A percentile compares a stretch with the other conserved stretches of the same genome.
Evolutionary conservation across 2,329 filamentous ascomycete genomes (phyloP).

Genomic region (Trichoderma pleuroti): DNA sequence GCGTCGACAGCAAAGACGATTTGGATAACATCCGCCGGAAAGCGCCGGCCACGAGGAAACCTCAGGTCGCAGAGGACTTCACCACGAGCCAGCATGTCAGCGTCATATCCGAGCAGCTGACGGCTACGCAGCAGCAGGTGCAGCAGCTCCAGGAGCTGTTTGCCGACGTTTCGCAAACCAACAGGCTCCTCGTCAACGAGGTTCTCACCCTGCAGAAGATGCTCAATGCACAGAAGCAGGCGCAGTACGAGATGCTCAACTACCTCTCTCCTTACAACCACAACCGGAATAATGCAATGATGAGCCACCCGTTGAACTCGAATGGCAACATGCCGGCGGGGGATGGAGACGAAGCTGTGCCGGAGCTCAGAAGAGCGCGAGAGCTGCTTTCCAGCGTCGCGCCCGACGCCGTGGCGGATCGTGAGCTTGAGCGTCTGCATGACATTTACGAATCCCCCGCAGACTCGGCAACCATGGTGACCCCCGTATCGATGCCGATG

Average conservation of each 20-base stretch:
- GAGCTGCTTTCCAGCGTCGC: conserved; percentile 53
- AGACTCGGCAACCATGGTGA: conserved; percentile 46
- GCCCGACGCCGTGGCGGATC: conserved; percentile 50
- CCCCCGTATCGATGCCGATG: conserved; percentile 43
- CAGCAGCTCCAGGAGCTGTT: conserved; percentile 83
- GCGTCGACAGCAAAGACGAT: conserved; percentile 91
- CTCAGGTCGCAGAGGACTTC: conserved; percentile 63
- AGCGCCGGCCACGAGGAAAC: conserved; percentile 84
- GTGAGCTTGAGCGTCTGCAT: conserved; percentile 54
- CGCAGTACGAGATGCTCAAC: conserved; percentile 55
- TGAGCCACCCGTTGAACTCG: conserved; percentile 32
- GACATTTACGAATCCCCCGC: conserved; percentile 52
- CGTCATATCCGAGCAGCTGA: conserved; percentile 80
- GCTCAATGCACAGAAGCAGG: conserved; percentile 55
- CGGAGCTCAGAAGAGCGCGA: conserved; percentile 53
- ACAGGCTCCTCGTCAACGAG: conserved; percentile 60
- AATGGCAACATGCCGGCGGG: conserved; percentile 38
- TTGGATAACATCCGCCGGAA: conserved; percentile 95
- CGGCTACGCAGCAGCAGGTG: conserved; percentile 88
- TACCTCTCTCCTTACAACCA: conserved; percentile 50
- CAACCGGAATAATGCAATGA: conserved; percentile 37
- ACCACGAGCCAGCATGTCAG: conserved; percentile 84
- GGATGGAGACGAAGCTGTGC: conserved; percentile 48
- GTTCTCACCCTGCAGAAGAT: conserved; percentile 59
- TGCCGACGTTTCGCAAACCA: conserved; percentile 67